These are phyloP conservation scores for Zoysia japonica DNA, from an alignment of 176 grass and related monocot genomes.

Conservation along the genomic window DNA sequence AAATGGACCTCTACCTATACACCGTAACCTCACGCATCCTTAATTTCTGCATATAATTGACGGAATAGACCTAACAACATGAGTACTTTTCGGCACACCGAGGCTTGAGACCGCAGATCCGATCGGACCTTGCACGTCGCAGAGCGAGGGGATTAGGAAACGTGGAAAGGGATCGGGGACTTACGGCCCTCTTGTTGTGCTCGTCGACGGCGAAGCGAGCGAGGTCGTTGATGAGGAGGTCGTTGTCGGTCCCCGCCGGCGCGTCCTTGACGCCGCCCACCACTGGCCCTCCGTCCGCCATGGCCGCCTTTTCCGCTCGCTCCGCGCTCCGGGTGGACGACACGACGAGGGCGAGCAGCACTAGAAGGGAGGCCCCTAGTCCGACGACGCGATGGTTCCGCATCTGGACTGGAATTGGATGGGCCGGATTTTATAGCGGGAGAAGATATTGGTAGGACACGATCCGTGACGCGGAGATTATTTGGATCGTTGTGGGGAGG, in stretches of 20 bases:
- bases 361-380: slow-evolving; percentile 25
- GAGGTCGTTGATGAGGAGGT: slow-evolving; percentile 54
- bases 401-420: slow-evolving; percentile 20
- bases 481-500: not conserved
- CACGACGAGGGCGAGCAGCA: slow-evolving; percentile 15
- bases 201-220: slow-evolving; percentile 78
- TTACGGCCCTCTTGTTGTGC: slow-evolving; percentile 86
- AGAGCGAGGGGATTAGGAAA: not conserved
- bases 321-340: not conserved
- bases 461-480: not conserved
- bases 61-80: not conserved
- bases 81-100: not conserved
- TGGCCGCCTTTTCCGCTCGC: not conserved
- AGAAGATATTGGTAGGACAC: not conserved
- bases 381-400: slow-evolving; percentile 15
- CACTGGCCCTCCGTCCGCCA: slow-evolving; percentile 20
- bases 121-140: not conserved
- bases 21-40: not conserved
- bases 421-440: slow-evolving; percentile 40
- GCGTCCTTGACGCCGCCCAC: slow-evolving; percentile 47
- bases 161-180: not conserved
- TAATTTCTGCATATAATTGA: not conserved
- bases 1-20: not conserved
- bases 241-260: slow-evolving; percentile 55
- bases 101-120: not conserved